Base-by-base conservation (phyloP, 306 rosid genomes). In the Rosa multiflora region DNA sequence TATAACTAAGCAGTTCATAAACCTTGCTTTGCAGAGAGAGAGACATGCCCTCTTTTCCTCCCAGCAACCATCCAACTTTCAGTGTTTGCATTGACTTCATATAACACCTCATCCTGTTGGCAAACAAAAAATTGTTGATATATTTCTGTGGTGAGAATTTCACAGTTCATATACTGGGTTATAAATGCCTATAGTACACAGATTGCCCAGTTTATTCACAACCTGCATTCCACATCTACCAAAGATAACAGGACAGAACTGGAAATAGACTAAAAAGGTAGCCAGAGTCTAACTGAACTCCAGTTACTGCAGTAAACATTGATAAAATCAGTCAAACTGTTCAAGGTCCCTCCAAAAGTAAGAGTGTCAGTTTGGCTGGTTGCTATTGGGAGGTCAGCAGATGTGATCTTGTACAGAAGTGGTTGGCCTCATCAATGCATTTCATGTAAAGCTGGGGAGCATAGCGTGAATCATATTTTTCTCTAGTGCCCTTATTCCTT, bases 1-100 rank as follows among this genome's bases (percentile, higher is more conserved):
- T 23, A 58, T 39, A n/a, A 1, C 62, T 42, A 67, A 43, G 72
- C 47, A 46, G 70, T 74, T 67, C 62, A 74, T 17, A 72, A 70
- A 95, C 99, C 99, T 92, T 90, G 92, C 79, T 86, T 79, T 42
- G 84, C 67, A 32, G 97, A 89, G 80, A 96, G 90, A 73, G 93
- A 88, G 46, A 83, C 91, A 68, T 93, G 91, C 59, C 99, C 99
- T 88, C 98, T 88, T 89, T 93, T 96, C 87, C 99, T 91, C 79
- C 99, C 99, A 62, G 99, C 98, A 71, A 96, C 81, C 98, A 96
- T 96, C 99, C 98, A 96, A 83, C 84, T 93, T 79, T 95, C 98
- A 21, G 90, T 82, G 86, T 86, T 91, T 75, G 96, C 98, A 44
- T 88, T 76, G 76, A 96, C 96, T 86, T 93, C 99, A 18, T 93